A percentile compares a stretch with the other conserved stretches of the same genome.
These are phyloP conservation scores for Zopfia rhizophila DNA, from an alignment of 2,329 filamentous ascomycete genomes.

Conservation along the genomic window DNA sequence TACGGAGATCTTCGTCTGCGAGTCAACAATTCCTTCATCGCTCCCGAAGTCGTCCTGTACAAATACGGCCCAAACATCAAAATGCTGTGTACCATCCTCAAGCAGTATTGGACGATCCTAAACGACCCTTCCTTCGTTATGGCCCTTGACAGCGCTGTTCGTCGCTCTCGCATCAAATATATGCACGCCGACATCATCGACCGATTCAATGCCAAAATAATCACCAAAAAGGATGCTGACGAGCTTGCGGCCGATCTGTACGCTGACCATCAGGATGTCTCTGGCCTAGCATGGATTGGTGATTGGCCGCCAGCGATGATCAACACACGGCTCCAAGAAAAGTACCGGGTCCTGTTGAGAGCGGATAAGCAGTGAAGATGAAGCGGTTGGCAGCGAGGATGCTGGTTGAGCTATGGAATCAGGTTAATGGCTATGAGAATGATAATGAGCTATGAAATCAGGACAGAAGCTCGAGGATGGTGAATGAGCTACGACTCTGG, in stretches of 20 bases:
- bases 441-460: no score
- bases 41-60: slow-evolving; percentile 19
- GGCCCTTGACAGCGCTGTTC: slow-evolving; percentile 38
- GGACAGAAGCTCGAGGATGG: no score
- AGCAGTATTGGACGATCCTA: slow-evolving; percentile 34
- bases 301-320: slow-evolving; percentile 40
- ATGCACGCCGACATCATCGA: slow-evolving; percentile 29
- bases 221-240: slow-evolving; percentile 24
- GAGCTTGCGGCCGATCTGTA: slow-evolving; percentile 31
- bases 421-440: no score
- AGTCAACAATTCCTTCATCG: slow-evolving; percentile 38
- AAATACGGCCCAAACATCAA: slow-evolving; percentile 25
- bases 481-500: no score
- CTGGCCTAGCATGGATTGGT: slow-evolving; percentile 34
- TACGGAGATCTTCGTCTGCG: slow-evolving; percentile 33
- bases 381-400: slow-evolving; percentile 4
- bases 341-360: slow-evolving; percentile 35
- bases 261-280: slow-evolving; percentile 19
- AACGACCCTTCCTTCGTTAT: slow-evolving; percentile 36
- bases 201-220: slow-evolving; percentile 19
- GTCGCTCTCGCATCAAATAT: slow-evolving; percentile 25
- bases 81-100: slow-evolving; percentile 26
- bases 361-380: slow-evolving; percentile 35
- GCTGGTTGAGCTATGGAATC: no score
- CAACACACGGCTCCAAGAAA: slow-evolving; percentile 35